A percentile compares a stretch with the other conserved stretches of the same genome.
Conservation (phyloP, 768 basidiomycete species). For the Boletus subparvulus region DNA sequence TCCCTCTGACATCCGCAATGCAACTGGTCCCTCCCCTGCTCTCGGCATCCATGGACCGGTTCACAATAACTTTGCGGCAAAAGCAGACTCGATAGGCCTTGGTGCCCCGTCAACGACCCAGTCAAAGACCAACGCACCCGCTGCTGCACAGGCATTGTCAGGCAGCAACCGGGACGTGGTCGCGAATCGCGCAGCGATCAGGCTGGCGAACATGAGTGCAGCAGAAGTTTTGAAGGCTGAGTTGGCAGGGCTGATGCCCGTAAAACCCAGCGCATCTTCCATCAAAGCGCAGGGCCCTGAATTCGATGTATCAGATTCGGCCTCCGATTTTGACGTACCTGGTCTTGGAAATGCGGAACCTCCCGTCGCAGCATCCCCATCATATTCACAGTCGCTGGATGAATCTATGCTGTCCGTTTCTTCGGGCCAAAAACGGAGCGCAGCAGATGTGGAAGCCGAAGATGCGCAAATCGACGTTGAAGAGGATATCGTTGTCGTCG, state of each 20-base stretch:
- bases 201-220: slow-evolving; percentile 96
- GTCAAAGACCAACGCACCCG: slow-evolving; percentile 54
- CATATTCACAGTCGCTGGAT: slow-evolving; percentile 16
- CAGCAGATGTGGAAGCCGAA: slow-evolving; percentile 44
- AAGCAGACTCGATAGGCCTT: slow-evolving; percentile 74
- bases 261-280: slow-evolving; percentile 36
- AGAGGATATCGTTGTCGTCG: slow-evolving; percentile 22
- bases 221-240: slow-evolving; percentile 93
- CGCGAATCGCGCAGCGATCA: slow-evolving; percentile 83
- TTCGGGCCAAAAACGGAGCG: slow-evolving; percentile 45
- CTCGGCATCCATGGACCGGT: slow-evolving; percentile 29
- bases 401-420: slow-evolving; percentile 17
- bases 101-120: slow-evolving; percentile 62
- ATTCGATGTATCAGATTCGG: slow-evolving; percentile 24
- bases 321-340: slow-evolving; percentile 36
- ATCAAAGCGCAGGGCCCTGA: slow-evolving; percentile 36
- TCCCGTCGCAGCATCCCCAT: slow-evolving; percentile 15
- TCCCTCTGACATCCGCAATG: slow-evolving; percentile 33
- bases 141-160: slow-evolving; percentile 70
- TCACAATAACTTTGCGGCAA: slow-evolving; percentile 68
- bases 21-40: slow-evolving; percentile 31
- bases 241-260: slow-evolving; percentile 55
- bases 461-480: slow-evolving; percentile 34
- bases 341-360: slow-evolving; percentile 32
- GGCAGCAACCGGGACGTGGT: slow-evolving; percentile 91